phyloP scores from a whole-genome alignment of 352 stramenopile genomes.

The Pythium periplocum region DNA sequence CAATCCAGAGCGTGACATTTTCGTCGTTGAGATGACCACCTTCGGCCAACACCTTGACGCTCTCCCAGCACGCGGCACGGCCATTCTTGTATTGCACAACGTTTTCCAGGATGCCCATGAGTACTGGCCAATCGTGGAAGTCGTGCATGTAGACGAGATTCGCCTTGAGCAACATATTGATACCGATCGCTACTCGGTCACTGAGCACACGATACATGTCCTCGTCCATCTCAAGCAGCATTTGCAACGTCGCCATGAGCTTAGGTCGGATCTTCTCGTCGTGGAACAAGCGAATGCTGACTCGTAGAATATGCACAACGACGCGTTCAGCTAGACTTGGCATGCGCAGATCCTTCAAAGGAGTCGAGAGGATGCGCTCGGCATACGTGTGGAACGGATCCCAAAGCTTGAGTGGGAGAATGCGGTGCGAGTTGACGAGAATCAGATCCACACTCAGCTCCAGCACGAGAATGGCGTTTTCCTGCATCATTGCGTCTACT shows the following conservation, averaged over 20 bases:
- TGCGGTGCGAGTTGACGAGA: conserved; percentile 78
- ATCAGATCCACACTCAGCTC: conserved; percentile 83
- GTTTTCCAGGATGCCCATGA: conserved; percentile 69
- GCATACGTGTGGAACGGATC: conserved; percentile 79
- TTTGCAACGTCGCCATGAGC: conserved; percentile 72
- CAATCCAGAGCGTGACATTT: conserved; percentile 81
- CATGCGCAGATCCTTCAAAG: conserved; percentile 64
- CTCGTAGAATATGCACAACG: conserved; percentile 80
- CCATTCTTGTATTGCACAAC: conserved; percentile 78
- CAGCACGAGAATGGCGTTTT: conserved; percentile 85
- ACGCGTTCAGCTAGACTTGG: conserved; percentile 77
- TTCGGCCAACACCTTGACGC: conserved; percentile 62
- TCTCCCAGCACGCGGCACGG: conserved; percentile 70
- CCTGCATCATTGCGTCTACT: conserved; percentile 82
- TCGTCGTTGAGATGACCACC: conserved; percentile 68
- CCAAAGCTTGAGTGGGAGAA: conserved; percentile 68
- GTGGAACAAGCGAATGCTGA: conserved; percentile 84
- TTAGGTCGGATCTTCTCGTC: conserved; percentile 76
- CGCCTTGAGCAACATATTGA: conserved; percentile 82
- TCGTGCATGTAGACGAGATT: conserved; percentile 88
- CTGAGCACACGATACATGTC: conserved; percentile 80
- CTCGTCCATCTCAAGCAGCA: conserved; percentile 73
- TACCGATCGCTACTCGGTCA: conserved; percentile 68
- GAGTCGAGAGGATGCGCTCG: conserved; percentile 66
- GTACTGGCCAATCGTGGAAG: conserved; percentile 72